Percentiles rank a stretch among this genome's conserved stretches.
These are phyloP conservation scores for Aureobasidium sp. DNA, from an alignment of 2,329 filamentous ascomycete species.

Conservation along the genomic window DNA sequence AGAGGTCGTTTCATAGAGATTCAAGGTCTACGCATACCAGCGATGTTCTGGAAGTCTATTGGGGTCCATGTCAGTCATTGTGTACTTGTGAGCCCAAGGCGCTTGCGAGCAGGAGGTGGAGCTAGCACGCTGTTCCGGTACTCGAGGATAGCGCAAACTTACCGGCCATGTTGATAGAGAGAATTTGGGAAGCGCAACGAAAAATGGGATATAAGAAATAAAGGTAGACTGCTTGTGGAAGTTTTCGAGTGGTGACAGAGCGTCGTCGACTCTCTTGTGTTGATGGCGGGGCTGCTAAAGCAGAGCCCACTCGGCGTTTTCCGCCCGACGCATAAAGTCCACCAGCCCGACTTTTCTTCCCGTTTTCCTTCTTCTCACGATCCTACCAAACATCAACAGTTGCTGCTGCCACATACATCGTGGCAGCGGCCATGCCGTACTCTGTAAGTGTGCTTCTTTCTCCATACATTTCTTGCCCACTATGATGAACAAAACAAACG, in stretches of 20 bases:
- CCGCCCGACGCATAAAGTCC: not conserved
- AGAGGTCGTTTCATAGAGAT: not conserved
- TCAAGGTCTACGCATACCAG: conserved; percentile 32
- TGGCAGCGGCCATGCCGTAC: not conserved
- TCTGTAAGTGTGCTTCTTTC: conserved; percentile 8
- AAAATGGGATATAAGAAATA: not conserved
- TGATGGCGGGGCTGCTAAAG: conserved; percentile 6
- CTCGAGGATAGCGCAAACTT: not conserved
- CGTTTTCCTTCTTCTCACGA: not conserved
- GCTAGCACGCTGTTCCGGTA: no score
- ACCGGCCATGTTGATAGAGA: conserved; percentile 12
- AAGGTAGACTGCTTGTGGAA: not conserved
- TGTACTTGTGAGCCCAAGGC: not conserved
- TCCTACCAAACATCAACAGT: not conserved
- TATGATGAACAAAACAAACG: conserved; percentile 13
- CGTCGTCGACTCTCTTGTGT: not conserved
- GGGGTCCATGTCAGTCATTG: conserved; percentile 9
- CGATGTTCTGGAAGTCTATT: conserved; percentile 35
- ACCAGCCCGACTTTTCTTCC: not conserved
- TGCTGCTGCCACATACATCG: not conserved
- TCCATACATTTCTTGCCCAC: not conserved
- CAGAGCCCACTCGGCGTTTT: conserved; percentile 2
- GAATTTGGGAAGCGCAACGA: not conserved
- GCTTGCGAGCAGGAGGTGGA: not conserved
- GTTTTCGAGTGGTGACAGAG: conserved; percentile 4